Evolutionary conservation across 495 filamentous ascomycete species (phyloP), one percentile per base, ranked within the genome.

Genomic region (Penicillium steckii): DNA sequence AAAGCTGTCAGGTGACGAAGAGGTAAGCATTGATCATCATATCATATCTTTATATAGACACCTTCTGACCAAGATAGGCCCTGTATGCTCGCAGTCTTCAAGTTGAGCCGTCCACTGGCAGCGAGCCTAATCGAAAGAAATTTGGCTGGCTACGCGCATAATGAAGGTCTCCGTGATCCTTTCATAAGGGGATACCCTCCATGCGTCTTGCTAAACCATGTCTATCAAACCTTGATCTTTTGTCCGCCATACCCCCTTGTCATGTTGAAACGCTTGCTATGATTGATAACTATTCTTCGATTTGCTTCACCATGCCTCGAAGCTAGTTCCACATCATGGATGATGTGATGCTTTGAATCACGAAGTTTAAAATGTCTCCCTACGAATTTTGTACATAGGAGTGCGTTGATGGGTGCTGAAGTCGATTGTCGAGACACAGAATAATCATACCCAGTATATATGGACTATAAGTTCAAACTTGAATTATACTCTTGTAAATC

Each of bases 1-100:
- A 3, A 77, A 72, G 44, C 60, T 78, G 19, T 74, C 73, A 18
- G 68, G 72, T 29, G 73, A 76, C 59, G 78, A 81, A 49, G 77
- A 81, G 65, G 78, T 81, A 53, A 57, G 71, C 48, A 22, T 41
- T 18, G 9, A 13, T 22, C 2, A 38, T 27, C 6, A 3, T 17
- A 17, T 46, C 50, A n/a, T 48, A 1, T 6, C 17, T n/a, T 19
- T 32, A 4, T 24, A 35, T 13, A 15, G 3, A 25, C 19, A 18
- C n/a, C 13, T 43, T 52, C 53, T 72, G 44, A 68, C 55, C n/a
- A n/a, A n/a, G n/a, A n/a, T n/a, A 77, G 74, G 74, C 75, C 44
- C 55, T 75, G 45, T 77, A 72, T 60, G 64, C 70, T 26, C 72
- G 74, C 50, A 77, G 74, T 48, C 60, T 71, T 57, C 70, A 73